A percentile compares a stretch with the other conserved stretches of the same genome.
Conservation (phyloP, 2,329 filamentous ascomycete genomes). For the Ophiobolus disseminans region DNA sequence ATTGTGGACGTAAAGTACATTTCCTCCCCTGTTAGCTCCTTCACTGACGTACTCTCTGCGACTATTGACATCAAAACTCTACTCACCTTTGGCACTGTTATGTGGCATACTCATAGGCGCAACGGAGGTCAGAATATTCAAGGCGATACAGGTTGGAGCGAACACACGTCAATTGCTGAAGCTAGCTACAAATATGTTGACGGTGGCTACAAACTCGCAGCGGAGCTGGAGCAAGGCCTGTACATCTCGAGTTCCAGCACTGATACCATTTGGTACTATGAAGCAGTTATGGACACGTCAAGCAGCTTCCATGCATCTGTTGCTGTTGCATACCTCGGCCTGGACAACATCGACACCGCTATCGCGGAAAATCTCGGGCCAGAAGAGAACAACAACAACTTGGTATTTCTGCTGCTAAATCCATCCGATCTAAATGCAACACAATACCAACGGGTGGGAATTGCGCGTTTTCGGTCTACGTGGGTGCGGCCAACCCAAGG, state of each 20-base stretch:
- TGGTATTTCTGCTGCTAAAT: neutral
- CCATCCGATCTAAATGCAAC: neutral
- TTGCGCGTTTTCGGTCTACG: neutral
- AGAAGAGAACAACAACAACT: neutral
- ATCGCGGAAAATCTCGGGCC: neutral
- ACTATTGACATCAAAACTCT: neutral
- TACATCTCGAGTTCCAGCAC: neutral
- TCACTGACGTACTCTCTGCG: neutral
- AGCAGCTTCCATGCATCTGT: neutral
- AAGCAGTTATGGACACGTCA: neutral
- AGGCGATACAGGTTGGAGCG: neutral
- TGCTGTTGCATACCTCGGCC: neutral
- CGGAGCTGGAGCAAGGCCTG: slow-evolving; percentile 1
- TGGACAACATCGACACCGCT: neutral
- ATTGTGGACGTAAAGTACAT: neutral
- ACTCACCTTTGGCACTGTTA: slow-evolving; percentile 11
- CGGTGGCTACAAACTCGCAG: neutral
- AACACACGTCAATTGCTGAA: neutral
- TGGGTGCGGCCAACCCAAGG: neutral
- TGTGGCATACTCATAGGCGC: slow-evolving; percentile 11
- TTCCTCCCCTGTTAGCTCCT: neutral
- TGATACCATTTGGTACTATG: slow-evolving; percentile 1
- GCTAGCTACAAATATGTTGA: neutral
- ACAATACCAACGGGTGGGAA: neutral
- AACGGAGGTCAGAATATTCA: slow-evolving; percentile 1